Evolutionary conservation across 257 asterid genomes (phyloP).

Genomic region (Avicennia marina): DNA sequence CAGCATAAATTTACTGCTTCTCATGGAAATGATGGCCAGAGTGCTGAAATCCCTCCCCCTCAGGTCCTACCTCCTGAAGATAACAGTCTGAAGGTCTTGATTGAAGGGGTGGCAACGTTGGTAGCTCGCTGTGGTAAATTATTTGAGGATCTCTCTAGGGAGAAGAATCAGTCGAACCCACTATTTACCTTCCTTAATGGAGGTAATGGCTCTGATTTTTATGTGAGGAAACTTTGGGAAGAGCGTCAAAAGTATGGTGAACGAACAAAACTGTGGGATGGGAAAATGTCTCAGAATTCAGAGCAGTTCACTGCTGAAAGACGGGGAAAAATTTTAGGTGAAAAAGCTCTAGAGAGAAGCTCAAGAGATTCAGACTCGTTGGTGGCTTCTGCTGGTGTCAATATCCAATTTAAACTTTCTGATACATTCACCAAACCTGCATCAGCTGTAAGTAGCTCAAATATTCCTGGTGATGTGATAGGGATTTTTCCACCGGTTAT

Average conservation of each 20-base stretch:
- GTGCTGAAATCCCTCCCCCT: constrained; percentile 50
- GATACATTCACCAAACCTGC: constrained; percentile 80
- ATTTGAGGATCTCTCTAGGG: constrained; percentile 88
- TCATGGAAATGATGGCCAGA: constrained; percentile 38
- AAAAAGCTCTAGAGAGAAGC: constrained; percentile 74
- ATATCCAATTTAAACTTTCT: constrained; percentile 64
- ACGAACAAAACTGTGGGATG: constrained; percentile 43
- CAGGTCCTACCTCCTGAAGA: constrained; percentile 81
- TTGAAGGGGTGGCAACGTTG: constrained; percentile 91
- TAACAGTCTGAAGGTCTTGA: constrained; percentile 68
- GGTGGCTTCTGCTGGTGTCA: constrained; percentile 49
- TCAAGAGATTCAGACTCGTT: constrained; percentile 42
- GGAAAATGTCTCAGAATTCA: constrained; percentile 32
- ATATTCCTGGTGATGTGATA: constrained; percentile 5
- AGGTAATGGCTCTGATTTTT: constrained; percentile 77
- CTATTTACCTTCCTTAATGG: constrained; percentile 72
- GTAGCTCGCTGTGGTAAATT: constrained; percentile 93
- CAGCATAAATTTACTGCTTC: constrained; percentile 66
- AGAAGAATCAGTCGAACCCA: constrained; percentile 82
- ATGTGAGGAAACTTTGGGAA: constrained; percentile 90
- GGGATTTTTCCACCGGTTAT: neutral
- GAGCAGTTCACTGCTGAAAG: constrained; percentile 81
- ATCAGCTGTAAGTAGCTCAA: constrained; percentile 60
- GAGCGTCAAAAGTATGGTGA: constrained; percentile 67
- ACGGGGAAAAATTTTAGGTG: constrained; percentile 88